Percentiles rank a stretch among this genome's conserved stretches.
phyloP scores from a whole-genome alignment of 805 yeast genomes.

The Pichia rugopelliculosa region DNA sequence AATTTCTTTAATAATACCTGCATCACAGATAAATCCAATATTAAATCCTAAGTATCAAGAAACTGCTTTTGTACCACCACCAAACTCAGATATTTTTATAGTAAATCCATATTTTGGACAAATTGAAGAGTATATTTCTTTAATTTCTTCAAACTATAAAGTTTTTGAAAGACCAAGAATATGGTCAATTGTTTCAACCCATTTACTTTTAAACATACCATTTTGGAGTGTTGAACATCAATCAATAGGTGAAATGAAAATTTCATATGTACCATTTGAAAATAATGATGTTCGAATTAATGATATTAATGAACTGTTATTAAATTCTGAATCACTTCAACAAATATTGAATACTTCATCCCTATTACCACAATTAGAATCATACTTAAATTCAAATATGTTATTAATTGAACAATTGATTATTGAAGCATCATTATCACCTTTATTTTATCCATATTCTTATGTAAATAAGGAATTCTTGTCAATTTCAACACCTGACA shows the following conservation, averaged over 20 bases:
- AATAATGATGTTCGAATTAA: neutral
- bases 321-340: conserved; percentile 9
- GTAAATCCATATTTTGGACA: conserved; percentile 20
- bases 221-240: conserved; percentile 21
- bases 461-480: conserved; percentile 8
- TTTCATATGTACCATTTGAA: conserved; percentile 16
- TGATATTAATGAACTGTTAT: conserved; percentile 3
- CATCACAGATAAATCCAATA: conserved; percentile 2
- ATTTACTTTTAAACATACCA: conserved; percentile 12
- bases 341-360: conserved; percentile 9
- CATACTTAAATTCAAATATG: neutral
- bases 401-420: conserved; percentile 18
- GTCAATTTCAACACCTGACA: neutral
- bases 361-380: conserved; percentile 3
- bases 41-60: neutral
- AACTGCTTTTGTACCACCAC: conserved; percentile 4
- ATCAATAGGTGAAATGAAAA: conserved; percentile 17
- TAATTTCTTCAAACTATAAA: conserved; percentile 4
- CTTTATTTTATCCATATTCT: conserved; percentile 13
- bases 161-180: conserved; percentile 13
- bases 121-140: conserved; percentile 10
- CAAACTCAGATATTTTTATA: conserved; percentile 19
- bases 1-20: conserved; percentile 2
- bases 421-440: conserved; percentile 18
- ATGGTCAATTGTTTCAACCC: conserved; percentile 19